Base-by-base conservation (phyloP, 768 basidiomycete genomes). In the Trametes cingulata region DNA sequence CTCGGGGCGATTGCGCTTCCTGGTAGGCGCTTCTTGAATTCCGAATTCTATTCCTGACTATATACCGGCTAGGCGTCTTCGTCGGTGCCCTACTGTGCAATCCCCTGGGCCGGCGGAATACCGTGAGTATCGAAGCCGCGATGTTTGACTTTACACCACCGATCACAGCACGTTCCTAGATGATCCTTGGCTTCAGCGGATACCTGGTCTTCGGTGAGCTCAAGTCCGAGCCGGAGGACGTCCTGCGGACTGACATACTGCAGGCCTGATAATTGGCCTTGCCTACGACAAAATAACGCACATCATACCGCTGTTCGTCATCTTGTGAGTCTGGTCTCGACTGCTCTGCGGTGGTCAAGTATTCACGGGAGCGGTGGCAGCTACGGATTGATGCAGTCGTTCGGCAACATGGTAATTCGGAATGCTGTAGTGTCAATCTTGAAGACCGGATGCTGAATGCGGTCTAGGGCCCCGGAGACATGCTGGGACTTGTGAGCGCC, bases 341-440 rank as follows among this genome's bases (percentile, higher is more conserved):
- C 24, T 27, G 9, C 50, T 52, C 14, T 33, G 29, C 27, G 33
- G 45, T 37, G 36, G 15, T 19, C 24, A n/a, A 14, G 2, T 49
- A 5, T 35, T 45, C 20, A 58, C 39, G 24, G 24, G 60, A 17
- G 37, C 7, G n/a, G 12, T 39, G 48, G 50, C 58, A 86, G 85
- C 64, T 90, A 87, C 69, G 88, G 85, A 2, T 73, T 88, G 54
- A 87, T 90, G 87, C 85, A 88, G 65, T 87, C 84, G 3, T 81
- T 78, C 45, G 87, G 87, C n/a, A 89, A 89, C 65, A 48, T 88
- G 74, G 84, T 82, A 67, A 39, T 74, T 67, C 43, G 54, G 49
- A 37, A 53, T 46, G 24, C 22, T 33, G 9, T 40, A 14, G n/a
- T 66, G 39, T 24, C 20, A 37, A 19, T 8, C 42, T 13, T 49